Base-by-base conservation (phyloP, 208 protist species). In the Crithidia fasciculata region DNA sequence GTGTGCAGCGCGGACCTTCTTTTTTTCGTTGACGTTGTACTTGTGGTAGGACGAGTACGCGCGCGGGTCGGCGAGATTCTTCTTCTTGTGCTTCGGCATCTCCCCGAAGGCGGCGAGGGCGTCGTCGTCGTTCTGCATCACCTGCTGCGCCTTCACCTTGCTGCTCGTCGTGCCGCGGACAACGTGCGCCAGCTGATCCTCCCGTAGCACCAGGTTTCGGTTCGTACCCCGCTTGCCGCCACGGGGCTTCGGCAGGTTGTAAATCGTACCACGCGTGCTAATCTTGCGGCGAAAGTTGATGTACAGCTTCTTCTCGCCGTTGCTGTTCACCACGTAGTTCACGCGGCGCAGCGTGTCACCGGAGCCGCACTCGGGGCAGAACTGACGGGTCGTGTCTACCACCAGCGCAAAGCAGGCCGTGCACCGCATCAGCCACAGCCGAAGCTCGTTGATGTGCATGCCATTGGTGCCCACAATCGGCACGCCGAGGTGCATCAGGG, bases 371-470 rank as follows among this genome's bases (percentile, higher is more conserved):
- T 63, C 60, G 9, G 85, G 86, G 75, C 94, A 98, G 77, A 98
- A 98, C 84, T 97, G 94, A 2, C 91, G 83, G n/a, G 94, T 98
- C 7, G 92, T 96, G 80, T 98, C 94, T 36, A 80, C 91, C 37
- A 95, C 91, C 15, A 96, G 59, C 9, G 81, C 66, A 70, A 94
- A 98, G 82, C 94, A 98, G 19, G 88, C 85, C 9, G 91, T 94
- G 86, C 94, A 98, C 7, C 94, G 89, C 16, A 97, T 84, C 16
- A 98, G 79, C 92, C 94, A 98, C 41, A 91, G 86, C 3, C 95
- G 95, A 50, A 98, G 85, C 77, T 97, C 84, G 2, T 66, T 64
- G 43, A 98, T 95, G 47, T 89, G 80, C 86, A 97, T 92, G 13
- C 96, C 96, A 59, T 93, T 85, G 18, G 85, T 83, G 54, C 91